Conservation (phyloP, 1,284 basidiomycete genomes). For the Meira miltonrushii region DNA sequence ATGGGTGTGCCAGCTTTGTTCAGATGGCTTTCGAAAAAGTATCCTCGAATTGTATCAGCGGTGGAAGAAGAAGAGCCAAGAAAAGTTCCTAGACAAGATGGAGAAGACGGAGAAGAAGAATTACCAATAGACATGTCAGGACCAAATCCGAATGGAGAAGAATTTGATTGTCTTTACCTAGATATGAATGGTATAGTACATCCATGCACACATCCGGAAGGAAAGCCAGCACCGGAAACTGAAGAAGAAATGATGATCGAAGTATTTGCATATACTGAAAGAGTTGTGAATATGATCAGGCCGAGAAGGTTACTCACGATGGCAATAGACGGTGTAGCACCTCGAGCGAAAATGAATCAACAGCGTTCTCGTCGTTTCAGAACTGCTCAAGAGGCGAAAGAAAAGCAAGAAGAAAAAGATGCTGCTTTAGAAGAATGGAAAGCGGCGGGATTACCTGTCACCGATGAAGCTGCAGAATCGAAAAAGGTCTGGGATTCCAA, state of each 20-base stretch:
- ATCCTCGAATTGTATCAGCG: conserved; percentile 50
- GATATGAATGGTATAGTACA: conserved; percentile 62
- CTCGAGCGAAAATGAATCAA: conserved; percentile 99
- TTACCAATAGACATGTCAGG: conserved; percentile 76
- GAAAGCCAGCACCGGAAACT: conserved; percentile 71
- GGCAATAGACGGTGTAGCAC: conserved; percentile 96
- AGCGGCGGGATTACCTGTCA: conserved; percentile 75
- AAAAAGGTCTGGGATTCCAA: conserved; percentile 95
- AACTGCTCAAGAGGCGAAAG: conserved; percentile 85
- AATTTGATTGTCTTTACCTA: conserved; percentile 93
- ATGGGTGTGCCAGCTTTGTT: conserved; percentile 51
- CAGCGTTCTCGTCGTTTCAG: conserved; percentile 93
- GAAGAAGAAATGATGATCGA: conserved; percentile 99
- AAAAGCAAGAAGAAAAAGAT: conserved; percentile 79
- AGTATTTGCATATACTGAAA: conserved; percentile 95
- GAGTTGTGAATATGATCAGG: conserved; percentile 93
- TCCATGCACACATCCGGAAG: conserved; percentile 84
- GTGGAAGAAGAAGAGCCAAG: conserved; percentile 50
- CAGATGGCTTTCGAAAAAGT: conserved; percentile 54
- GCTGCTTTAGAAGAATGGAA: conserved; percentile 81
- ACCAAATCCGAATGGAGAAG: conserved; percentile 90
- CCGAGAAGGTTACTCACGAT: conserved; percentile 85
- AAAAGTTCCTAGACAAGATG: conserved; percentile 55
- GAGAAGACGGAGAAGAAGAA: conserved; percentile 57
- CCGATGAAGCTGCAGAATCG: conserved; percentile 68